Evolutionary conservation across 31 red algal species (phyloP).

Genomic region (Odonthalia washingtoniensis): DNA sequence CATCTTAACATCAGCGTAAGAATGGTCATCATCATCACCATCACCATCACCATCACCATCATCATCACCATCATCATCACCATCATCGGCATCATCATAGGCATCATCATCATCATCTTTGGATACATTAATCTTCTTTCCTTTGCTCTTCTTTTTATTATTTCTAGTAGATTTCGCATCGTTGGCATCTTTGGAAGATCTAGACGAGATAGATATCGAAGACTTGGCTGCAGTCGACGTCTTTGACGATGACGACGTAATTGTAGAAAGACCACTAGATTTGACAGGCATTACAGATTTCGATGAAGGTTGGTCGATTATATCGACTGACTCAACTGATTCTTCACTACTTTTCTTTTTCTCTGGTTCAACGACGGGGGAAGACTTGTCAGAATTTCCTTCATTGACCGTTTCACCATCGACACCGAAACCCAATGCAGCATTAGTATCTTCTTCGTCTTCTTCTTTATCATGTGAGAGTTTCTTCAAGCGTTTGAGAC

Average conservation of each 20-base stretch:
- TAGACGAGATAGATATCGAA: background rate
- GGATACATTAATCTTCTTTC: background rate
- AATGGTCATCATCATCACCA: constrained; percentile 23
- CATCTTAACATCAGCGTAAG: constrained; percentile 1
- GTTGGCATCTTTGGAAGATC: no score
- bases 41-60: background rate
- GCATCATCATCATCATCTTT: background rate
- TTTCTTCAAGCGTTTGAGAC: no score
- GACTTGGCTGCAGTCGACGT: no score
- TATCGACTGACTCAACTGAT: no score
- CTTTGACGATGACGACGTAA: no score
- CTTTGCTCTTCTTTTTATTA: background rate
- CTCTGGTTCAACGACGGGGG: background rate
- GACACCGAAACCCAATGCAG: background rate
- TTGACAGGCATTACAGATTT: no score
- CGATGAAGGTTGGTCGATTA: no score
- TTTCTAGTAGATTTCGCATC: background rate
- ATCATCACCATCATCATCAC: background rate
- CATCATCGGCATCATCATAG: background rate
- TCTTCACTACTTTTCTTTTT: no score
- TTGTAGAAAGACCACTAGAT: no score
- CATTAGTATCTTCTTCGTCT: background rate
- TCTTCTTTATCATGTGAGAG: background rate
- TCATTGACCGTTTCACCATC: background rate
- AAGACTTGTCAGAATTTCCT: no score